These are phyloP conservation scores for Ganoderma sinense DNA, from an alignment of 1,284 basidiomycete genomes.

Conservation along the genomic window DNA sequence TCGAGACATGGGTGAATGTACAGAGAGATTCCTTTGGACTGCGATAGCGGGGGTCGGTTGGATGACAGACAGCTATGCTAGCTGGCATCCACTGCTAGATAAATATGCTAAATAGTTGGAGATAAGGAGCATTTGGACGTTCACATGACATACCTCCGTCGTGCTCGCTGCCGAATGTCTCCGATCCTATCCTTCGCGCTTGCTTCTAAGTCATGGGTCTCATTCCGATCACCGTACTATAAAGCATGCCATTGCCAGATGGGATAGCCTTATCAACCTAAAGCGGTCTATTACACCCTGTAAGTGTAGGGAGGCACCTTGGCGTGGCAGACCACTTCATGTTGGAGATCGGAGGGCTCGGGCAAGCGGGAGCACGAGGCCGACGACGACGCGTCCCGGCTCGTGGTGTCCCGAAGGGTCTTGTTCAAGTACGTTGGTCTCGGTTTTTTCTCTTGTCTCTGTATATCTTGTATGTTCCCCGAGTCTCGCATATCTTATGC, in stretches of 20 bases:
- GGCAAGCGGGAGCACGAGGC: background rate
- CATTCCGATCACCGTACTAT: background rate
- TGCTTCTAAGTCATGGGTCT: background rate
- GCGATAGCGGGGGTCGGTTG: background rate
- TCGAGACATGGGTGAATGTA: background rate
- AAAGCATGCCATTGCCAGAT: too few species aligned
- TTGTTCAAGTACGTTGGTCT: background rate
- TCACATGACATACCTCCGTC: background rate
- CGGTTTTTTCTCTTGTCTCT: background rate
- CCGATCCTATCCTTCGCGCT: background rate
- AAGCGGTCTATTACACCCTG: too few species aligned
- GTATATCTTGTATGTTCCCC: background rate
- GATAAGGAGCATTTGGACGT: background rate
- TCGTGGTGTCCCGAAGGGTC: background rate
- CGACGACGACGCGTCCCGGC: background rate
- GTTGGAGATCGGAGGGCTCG: background rate
- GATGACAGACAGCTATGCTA: background rate
- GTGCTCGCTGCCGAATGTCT: background rate
- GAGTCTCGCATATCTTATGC: background rate
- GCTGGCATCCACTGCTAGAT: background rate
- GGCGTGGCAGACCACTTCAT: background rate
- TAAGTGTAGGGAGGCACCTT: background rate
- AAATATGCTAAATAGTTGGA: background rate
- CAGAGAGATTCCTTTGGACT: background rate
- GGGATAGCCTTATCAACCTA: too few species aligned